These are phyloP conservation scores for Leccinellum rugosiceps DNA, from an alignment of 768 basidiomycete genomes.

Conservation along the genomic window DNA sequence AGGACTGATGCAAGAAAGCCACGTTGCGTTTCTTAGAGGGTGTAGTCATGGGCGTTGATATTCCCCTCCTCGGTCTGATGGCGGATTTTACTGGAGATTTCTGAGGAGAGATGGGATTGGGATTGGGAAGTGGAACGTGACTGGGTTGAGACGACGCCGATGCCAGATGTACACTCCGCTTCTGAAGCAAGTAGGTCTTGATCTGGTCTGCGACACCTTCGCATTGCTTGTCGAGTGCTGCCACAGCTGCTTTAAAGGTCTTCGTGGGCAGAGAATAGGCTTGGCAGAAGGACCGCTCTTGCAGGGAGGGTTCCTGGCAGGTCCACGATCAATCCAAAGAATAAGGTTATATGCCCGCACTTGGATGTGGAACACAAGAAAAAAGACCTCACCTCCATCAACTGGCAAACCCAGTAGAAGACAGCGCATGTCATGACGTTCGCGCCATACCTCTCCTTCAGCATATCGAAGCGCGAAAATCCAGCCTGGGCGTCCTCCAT, in stretches of 20 bases:
- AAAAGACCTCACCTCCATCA: constrained; percentile 33
- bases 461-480: constrained; percentile 9
- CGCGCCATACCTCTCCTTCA: constrained; percentile 19
- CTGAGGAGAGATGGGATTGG: constrained; percentile 6
- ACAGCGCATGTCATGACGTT: constrained; percentile 35
- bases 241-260: constrained; percentile 19
- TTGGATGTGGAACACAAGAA: neutral
- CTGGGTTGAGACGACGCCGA: neutral
- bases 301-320: constrained; percentile 23
- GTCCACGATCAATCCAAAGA: neutral
- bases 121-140: neutral
- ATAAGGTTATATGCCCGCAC: neutral
- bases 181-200: constrained; percentile 9
- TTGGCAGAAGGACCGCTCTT: constrained; percentile 18
- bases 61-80: constrained; percentile 3
- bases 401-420: constrained; percentile 46
- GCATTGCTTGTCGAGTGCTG: constrained; percentile 24
- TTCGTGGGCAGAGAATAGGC: constrained; percentile 12
- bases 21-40: constrained; percentile 34
- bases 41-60: constrained; percentile 4
- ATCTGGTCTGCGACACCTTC: constrained; percentile 25
- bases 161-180: neutral
- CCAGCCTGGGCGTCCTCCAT: constrained; percentile 34
- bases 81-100: constrained; percentile 22
- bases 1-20: constrained; percentile 9